phyloP scores from a whole-genome alignment of 257 asterid genomes.

The Penstemon eatonii region DNA sequence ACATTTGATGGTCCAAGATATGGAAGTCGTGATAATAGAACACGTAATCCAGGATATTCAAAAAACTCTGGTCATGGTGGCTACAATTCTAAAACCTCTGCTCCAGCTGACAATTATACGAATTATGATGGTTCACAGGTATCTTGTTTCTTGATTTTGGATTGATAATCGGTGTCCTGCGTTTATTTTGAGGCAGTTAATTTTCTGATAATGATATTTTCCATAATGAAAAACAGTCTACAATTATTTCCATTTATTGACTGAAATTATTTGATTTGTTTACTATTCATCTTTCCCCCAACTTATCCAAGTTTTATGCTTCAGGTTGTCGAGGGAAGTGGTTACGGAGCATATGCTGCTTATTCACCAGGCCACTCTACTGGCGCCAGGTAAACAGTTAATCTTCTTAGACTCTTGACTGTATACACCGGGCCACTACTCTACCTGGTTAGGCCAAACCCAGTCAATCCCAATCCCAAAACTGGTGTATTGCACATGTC shows the following conservation, averaged over 20 bases:
- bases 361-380: constrained; percentile 53
- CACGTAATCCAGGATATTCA: constrained; percentile 50
- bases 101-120: constrained; percentile 44
- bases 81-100: constrained; percentile 43
- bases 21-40: constrained; percentile 49
- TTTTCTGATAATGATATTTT: not conserved
- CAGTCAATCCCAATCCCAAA: too few species aligned
- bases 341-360: constrained; percentile 50
- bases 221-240: not conserved
- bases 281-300: not conserved
- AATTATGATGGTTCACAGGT: constrained; percentile 66
- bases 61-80: constrained; percentile 38
- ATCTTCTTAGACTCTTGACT: not conserved
- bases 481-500: too few species aligned
- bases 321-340: constrained; percentile 59
- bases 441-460: too few species aligned
- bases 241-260: constrained; percentile 15
- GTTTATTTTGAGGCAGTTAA: not conserved
- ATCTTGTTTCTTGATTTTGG: constrained; percentile 27
- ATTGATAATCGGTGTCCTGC: not conserved
- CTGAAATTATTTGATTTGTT: not conserved
- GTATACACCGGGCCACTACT: too few species aligned
- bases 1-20: constrained; percentile 46
- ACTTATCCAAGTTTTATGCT: constrained; percentile 27
- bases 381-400: constrained; percentile 47